Evolutionary conservation across 768 basidiomycete species (phyloP), one percentile per base, ranked within the genome.

Genomic region (Auriscalpium orientale): DNA sequence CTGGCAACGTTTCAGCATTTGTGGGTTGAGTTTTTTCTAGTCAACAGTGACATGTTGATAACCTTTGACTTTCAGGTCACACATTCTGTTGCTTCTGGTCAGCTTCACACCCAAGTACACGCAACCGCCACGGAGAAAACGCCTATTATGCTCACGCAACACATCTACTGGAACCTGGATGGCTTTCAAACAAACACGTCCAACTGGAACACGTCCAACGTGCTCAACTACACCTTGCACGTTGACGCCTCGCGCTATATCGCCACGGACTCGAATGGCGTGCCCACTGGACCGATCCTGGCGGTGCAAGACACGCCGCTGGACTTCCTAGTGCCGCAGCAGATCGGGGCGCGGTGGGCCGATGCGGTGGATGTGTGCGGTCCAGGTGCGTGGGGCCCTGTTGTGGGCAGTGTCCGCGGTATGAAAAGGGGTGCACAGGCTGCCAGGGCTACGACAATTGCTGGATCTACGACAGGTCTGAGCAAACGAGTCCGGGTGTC

Each of bases 161-260:
- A 82, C 58, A 71, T 76, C 38, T 83, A 81, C 63, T 79, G 77
- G 76, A 81, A 81, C 58, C 68, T 81, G 13, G 78, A 81, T 57
- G 79, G 76, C 3, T 81, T 78, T 67, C 73, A 20, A 20, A 51
- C 50, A 34, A 37, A 51, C 50, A 40, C 38, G 18, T 35, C 34
- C 15, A 51, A 51, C 50, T 51, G 50, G 50, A 51, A 40, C 38
- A 20, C 16, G 9, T 36, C 50, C 9, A 20, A 40, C n/a, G 38
- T 51, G 20, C 38, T 51, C 36, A 20, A 51, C 38, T 28, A 51
- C 50, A 51, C 50, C 16, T 20, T 51, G 7, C 74, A 74, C 54
- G 67, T 77, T 51, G 61, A 66, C 28, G 60, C 74, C 2, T 74
- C 75, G 11, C 65, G 65, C 46, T 70, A 74, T 45, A 68, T 79